phyloP scores from a whole-genome alignment of 345 rosid species.

The Mallotus nudiflorus region DNA sequence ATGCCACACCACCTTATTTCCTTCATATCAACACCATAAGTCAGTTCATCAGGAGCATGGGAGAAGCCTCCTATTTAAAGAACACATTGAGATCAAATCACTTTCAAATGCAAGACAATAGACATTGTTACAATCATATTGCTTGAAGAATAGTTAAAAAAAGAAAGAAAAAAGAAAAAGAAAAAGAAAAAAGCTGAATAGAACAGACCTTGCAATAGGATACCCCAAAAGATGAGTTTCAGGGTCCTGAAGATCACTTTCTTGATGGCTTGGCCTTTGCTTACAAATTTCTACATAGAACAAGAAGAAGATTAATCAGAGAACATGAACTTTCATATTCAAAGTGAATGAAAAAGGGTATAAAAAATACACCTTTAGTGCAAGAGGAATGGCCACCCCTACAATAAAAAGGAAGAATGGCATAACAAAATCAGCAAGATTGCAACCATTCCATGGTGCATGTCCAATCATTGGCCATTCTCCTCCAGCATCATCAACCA shows the following conservation, averaged over 20 bases:
- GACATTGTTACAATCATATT: background rate
- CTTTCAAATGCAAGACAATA: too few species aligned
- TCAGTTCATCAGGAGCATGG: constrained; percentile 77
- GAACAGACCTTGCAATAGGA: constrained; percentile 72
- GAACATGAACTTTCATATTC: background rate
- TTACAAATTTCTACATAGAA: constrained; percentile 49
- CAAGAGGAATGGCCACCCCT: constrained; percentile 84
- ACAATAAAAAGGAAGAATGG: constrained; percentile 92
- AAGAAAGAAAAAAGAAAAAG: too few species aligned
- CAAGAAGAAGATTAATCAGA: background rate
- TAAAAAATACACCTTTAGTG: constrained; percentile 58
- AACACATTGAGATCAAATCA: constrained; percentile 17
- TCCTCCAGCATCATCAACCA: constrained; percentile 93
- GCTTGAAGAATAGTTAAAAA: background rate
- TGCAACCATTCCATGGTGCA: constrained; percentile 90
- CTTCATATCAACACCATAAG: constrained; percentile 78
- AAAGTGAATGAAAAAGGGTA: background rate
- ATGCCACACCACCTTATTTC: constrained; percentile 80
- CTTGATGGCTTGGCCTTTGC: constrained; percentile 43
- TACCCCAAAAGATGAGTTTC: constrained; percentile 91
- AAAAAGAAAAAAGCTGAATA: background rate
- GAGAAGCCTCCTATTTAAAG: constrained; percentile 81
- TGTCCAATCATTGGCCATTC: constrained; percentile 85
- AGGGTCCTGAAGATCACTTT: constrained; percentile 63
- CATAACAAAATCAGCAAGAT: constrained; percentile 94